Evolutionary conservation across 2,329 filamentous ascomycete species (phyloP).

Genomic region (Colletotrichum brevisporum): DNA sequence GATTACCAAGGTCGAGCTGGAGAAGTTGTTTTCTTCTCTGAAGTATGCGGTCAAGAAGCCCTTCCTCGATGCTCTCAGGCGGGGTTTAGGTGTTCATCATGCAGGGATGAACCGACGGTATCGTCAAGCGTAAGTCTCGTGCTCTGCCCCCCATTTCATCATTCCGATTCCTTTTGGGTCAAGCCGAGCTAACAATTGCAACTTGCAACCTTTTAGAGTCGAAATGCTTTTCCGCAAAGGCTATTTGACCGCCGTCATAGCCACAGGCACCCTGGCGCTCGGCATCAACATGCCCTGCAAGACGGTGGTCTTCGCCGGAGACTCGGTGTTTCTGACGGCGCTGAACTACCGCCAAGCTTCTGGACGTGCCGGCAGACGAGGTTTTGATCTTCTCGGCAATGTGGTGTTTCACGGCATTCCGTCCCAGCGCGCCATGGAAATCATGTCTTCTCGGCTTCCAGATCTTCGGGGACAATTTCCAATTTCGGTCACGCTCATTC

Average conservation of each 20-base stretch:
- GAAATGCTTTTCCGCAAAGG: conserved; percentile 83
- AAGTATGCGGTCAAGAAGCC: conserved; percentile 62
- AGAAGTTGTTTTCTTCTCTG: conserved; percentile 66
- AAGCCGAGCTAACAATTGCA: not conserved
- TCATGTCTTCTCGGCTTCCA: conserved; percentile 81
- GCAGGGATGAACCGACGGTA: conserved; percentile 85
- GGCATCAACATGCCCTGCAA: conserved; percentile 90
- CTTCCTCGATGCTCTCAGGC: conserved; percentile 72
- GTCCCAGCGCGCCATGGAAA: conserved; percentile 72
- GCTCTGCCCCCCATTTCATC: conserved; percentile 34
- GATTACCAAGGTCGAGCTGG: conserved; percentile 70
- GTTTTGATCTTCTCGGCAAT: conserved; percentile 85
- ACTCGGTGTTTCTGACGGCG: conserved; percentile 80
- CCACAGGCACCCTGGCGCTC: conserved; percentile 81
- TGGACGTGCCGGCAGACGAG: conserved; percentile 83
- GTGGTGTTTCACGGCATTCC: conserved; percentile 81
- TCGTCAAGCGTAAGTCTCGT: conserved; percentile 70
- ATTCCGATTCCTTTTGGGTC: not conserved
- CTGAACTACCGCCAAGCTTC: conserved; percentile 84
- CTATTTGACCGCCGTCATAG: conserved; percentile 78
- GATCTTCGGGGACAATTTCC: conserved; percentile 85
- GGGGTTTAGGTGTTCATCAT: conserved; percentile 84
- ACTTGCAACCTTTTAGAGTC: conserved; percentile 56
- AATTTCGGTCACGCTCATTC: conserved; percentile 79
- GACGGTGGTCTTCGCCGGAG: conserved; percentile 82